Percentiles rank a stretch among this genome's conserved stretches.
Evolutionary conservation across 495 filamentous ascomycete species (phyloP).

Genomic region (Podospora tetraspora): DNA sequence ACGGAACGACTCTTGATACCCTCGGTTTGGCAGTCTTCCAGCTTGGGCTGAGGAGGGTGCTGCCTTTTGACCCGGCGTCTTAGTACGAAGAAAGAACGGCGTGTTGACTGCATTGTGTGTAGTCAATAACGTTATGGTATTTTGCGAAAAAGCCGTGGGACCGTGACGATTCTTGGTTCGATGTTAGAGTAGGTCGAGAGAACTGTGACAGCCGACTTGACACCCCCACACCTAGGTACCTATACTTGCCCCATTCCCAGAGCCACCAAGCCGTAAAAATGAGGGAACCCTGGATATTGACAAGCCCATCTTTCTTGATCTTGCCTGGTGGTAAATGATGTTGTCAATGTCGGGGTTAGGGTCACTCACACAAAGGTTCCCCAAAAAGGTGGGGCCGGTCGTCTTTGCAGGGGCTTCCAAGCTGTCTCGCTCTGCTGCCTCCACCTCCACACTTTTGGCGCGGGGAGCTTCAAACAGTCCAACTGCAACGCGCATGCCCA

Average conservation of each 20-base stretch:
- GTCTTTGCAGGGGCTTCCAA: background rate
- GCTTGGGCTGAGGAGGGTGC: background rate
- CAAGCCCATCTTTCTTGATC: too few species aligned
- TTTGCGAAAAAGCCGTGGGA: too few species aligned
- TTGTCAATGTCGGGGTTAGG: background rate
- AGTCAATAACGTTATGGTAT: fast-evolving
- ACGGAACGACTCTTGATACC: background rate
- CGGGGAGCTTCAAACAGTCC: background rate
- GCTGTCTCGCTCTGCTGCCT: background rate
- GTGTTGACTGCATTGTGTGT: background rate
- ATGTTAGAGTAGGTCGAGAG: background rate
- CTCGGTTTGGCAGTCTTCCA: background rate
- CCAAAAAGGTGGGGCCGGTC: background rate
- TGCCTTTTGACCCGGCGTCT: background rate
- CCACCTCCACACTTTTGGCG: background rate
- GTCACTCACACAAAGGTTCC: background rate
- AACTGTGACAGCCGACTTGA: background rate
- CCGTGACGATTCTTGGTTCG: too few species aligned
- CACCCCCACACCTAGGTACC: background rate
- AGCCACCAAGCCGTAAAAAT: background rate
- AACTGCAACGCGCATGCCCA: background rate
- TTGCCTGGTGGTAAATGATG: too few species aligned
- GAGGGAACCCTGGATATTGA: too few species aligned
- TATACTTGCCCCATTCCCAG: background rate
- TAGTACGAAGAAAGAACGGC: background rate